Conservation (phyloP, 2,329 filamentous ascomycete species). For the Dothideomycetidae sp. region DNA sequence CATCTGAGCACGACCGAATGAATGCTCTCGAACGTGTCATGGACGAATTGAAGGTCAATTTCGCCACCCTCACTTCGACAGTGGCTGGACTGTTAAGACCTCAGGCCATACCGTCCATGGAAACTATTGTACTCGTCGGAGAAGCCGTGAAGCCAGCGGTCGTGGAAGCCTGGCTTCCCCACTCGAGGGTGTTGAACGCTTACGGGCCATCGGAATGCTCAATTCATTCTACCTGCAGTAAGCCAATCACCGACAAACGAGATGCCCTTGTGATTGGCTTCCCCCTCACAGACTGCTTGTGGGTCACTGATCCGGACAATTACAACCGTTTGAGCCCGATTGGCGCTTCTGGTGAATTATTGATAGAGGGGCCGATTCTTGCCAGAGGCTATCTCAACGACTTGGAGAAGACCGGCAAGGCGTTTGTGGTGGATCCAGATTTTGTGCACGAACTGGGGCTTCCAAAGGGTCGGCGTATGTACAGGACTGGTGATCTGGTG, state of each 20-base stretch:
- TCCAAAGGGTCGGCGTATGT: constrained; percentile 1
- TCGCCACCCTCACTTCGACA: constrained; percentile 32
- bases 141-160: constrained; percentile 27
- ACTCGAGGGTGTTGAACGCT: constrained; percentile 27
- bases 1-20: constrained; percentile 31
- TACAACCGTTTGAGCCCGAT: constrained; percentile 23
- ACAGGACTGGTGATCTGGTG: constrained; percentile 16
- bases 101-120: constrained; percentile 26
- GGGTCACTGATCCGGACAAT: constrained; percentile 21
- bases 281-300: constrained; percentile 13
- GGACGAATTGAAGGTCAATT: constrained; percentile 26
- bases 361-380: constrained; percentile 33
- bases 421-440: constrained; percentile 20
- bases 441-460: constrained; percentile 10
- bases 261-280: constrained; percentile 13
- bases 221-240: constrained; percentile 13
- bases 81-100: constrained; percentile 29
- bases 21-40: constrained; percentile 33
- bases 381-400: constrained; percentile 30
- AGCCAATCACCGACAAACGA: constrained; percentile 6
- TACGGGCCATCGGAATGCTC: constrained; percentile 32
- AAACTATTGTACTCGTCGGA: constrained; percentile 32
- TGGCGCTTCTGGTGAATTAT: constrained; percentile 33
- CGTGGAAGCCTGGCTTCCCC: constrained; percentile 25
- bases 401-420: constrained; percentile 17